A percentile compares a stretch with the other conserved stretches of the same genome.
These are phyloP conservation scores for Lomentospora prolificans DNA, from an alignment of 2,329 filamentous ascomycete genomes.

Conservation along the genomic window DNA sequence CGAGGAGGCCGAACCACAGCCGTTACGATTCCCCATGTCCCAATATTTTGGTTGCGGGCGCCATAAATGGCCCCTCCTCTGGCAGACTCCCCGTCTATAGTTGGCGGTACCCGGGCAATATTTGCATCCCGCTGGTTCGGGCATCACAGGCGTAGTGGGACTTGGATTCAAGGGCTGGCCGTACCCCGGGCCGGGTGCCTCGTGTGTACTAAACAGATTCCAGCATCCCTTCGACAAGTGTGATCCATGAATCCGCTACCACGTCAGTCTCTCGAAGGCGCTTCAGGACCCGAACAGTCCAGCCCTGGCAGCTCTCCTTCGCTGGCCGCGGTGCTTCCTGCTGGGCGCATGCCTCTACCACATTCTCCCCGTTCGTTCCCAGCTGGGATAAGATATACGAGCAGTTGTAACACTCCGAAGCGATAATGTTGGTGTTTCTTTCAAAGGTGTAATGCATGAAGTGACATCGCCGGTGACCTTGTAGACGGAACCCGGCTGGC, in stretches of 20 bases:
- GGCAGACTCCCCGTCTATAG: not conserved
- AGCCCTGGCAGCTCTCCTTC: constrained; percentile 5
- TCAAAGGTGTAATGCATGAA: not conserved
- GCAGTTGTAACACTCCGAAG: not conserved
- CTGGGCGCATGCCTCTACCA: not conserved
- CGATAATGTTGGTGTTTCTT: not conserved
- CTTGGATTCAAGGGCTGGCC: too few relatives aligned
- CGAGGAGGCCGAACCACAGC: too few relatives aligned
- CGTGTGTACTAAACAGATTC: not conserved
- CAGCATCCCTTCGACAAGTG: not conserved
- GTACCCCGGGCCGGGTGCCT: too few relatives aligned
- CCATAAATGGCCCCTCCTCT: not conserved
- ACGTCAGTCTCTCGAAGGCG: not conserved
- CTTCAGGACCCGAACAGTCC: not conserved
- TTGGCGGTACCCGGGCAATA: not conserved
- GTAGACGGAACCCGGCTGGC: not conserved
- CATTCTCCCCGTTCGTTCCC: not conserved
- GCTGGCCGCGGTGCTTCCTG: not conserved
- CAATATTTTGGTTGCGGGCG: too few relatives aligned
- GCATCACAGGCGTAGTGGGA: not conserved
- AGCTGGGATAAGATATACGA: constrained; percentile 1
- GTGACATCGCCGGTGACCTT: constrained; percentile 1
- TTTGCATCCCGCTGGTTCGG: not conserved
- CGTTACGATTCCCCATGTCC: too few relatives aligned
- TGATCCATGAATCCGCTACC: not conserved